Evolutionary conservation across 2,329 filamentous ascomycete species (phyloP).

Genomic region (Aspergillus tamarii): DNA sequence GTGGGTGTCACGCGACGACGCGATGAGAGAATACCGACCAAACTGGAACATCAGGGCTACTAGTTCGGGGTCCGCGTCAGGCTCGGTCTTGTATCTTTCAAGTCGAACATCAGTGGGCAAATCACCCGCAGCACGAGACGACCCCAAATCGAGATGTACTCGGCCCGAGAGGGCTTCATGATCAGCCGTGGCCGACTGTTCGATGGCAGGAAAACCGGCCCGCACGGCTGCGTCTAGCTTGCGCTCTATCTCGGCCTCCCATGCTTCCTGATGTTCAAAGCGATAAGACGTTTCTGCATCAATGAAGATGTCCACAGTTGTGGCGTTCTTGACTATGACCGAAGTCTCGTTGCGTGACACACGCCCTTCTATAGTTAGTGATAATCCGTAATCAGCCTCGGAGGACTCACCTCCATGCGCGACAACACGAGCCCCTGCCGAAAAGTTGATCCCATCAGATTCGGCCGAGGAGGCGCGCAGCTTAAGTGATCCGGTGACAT

Average conservation of each 20-base stretch:
- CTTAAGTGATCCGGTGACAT: neutral
- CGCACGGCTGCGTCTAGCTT: slow-evolving; percentile 2
- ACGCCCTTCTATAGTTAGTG: neutral
- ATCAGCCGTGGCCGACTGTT: slow-evolving; percentile 5
- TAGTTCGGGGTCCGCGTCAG: slow-evolving; percentile 32
- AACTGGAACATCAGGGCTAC: slow-evolving; percentile 57
- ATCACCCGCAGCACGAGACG: slow-evolving; percentile 3
- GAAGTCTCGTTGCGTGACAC: neutral
- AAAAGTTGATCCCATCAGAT: slow-evolving; percentile 5
- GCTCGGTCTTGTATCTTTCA: slow-evolving; percentile 3
- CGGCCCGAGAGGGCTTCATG: slow-evolving; percentile 4
- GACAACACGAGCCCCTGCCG: neutral
- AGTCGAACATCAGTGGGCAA: slow-evolving; percentile 12
- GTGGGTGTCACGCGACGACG: slow-evolving; percentile 47
- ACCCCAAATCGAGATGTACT: slow-evolving; percentile 7
- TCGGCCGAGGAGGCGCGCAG: slow-evolving; percentile 3
- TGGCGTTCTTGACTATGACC: neutral
- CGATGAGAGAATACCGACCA: slow-evolving; percentile 56
- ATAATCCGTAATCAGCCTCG: no score
- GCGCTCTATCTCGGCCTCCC: neutral
- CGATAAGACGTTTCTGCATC: slow-evolving; percentile 17
- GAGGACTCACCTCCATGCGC: neutral
- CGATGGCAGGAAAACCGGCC: neutral
- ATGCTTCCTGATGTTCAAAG: neutral
- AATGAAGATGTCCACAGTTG: slow-evolving; percentile 11